Evolutionary conservation across 2,329 filamentous ascomycete genomes (phyloP).

Genomic region (Xylariaceae sp.): DNA sequence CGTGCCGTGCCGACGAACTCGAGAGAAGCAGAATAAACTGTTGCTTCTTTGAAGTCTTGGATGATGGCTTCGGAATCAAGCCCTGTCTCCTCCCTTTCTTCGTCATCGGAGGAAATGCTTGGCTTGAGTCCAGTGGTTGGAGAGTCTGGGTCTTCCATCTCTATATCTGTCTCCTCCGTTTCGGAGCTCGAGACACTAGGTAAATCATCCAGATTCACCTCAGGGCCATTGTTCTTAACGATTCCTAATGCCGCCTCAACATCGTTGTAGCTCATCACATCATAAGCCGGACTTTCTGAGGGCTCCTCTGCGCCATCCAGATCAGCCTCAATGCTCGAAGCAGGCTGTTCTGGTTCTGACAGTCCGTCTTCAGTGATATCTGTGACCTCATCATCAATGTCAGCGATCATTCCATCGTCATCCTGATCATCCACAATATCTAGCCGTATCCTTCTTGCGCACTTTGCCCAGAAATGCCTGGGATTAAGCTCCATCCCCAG

Average conservation of each 20-base stretch:
- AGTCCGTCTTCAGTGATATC: neutral
- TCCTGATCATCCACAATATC: slow-evolving; percentile 42
- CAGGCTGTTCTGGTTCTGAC: neutral
- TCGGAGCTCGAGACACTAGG: slow-evolving; percentile 11
- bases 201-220: slow-evolving; percentile 1
- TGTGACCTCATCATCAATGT: slow-evolving; percentile 5
- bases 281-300: slow-evolving; percentile 12
- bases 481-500: slow-evolving; percentile 41
- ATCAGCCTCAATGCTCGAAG: neutral
- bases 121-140: neutral
- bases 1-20: slow-evolving; percentile 17
- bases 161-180: neutral
- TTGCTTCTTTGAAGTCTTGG: slow-evolving; percentile 28
- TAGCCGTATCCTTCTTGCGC: slow-evolving; percentile 49
- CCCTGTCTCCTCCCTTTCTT: slow-evolving; percentile 17
- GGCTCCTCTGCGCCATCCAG: slow-evolving; percentile 12
- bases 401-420: slow-evolving; percentile 6
- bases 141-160: slow-evolving; percentile 17
- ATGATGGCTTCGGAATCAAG: slow-evolving; percentile 11
- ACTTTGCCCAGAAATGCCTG: slow-evolving; percentile 45
- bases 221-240: neutral
- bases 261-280: slow-evolving; percentile 41
- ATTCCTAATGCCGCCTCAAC: slow-evolving; percentile 41
- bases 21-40: slow-evolving; percentile 16
- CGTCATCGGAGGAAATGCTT: slow-evolving; percentile 24